These are phyloP conservation scores for Trichosporon ovoides DNA, from an alignment of 1,284 basidiomycete genomes.

Conservation along the genomic window DNA sequence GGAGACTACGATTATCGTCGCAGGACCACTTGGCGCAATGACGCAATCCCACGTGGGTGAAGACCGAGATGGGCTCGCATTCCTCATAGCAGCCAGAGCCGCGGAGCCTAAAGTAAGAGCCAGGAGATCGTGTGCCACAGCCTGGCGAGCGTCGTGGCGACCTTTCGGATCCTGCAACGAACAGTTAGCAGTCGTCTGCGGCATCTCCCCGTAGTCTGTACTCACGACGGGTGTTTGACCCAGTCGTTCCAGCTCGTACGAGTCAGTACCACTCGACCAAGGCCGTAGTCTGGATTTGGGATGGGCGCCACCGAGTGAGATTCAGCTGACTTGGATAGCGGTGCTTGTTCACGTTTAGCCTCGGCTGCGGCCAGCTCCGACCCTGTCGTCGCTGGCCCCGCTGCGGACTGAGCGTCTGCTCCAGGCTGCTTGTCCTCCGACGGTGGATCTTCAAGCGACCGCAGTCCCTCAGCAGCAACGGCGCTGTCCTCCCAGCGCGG, in stretches of 20 bases:
- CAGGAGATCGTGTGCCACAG: constrained; percentile 29
- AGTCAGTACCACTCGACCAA: constrained; percentile 10
- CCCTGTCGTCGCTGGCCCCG: not conserved
- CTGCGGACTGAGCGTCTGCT: not conserved
- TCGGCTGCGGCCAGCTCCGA: not conserved
- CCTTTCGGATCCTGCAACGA: not conserved
- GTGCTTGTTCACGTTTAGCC: not conserved
- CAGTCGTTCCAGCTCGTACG: constrained; percentile 7
- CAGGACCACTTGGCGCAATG: not conserved
- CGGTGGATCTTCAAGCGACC: not conserved
- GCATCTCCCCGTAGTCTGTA: not conserved
- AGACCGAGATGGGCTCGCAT: not conserved
- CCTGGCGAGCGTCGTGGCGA: constrained; percentile 18
- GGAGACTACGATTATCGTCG: no score
- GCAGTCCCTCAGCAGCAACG: not conserved
- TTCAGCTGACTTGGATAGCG: not conserved
- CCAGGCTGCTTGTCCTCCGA: not conserved
- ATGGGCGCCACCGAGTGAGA: not conserved
- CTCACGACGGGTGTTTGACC: constrained; percentile 14
- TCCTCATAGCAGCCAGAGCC: not conserved
- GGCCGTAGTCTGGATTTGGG: constrained; percentile 1
- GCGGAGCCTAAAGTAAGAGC: constrained; percentile 12
- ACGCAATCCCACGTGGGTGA: constrained; percentile 1
- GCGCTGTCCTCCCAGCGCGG: not conserved
- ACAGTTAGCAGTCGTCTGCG: not conserved